A percentile compares a stretch with the other conserved stretches of the same genome.
Conservation (phyloP, 306 rosid species). For the Astragalus membranaceus region DNA sequence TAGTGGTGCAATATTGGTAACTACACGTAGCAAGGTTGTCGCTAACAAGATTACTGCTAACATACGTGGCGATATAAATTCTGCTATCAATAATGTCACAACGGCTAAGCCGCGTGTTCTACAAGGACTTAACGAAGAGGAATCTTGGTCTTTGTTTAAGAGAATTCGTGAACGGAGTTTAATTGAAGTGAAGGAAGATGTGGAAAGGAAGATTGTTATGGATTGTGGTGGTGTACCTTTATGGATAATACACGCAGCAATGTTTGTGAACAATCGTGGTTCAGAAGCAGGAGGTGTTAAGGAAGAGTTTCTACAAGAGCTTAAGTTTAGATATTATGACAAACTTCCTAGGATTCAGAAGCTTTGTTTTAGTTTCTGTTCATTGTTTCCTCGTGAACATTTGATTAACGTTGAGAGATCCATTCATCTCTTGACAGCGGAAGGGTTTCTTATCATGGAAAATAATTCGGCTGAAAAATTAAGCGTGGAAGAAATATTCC, state of each 20-base stretch:
- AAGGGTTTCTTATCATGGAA: not conserved
- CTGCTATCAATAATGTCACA: not conserved
- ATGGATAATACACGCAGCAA: not conserved
- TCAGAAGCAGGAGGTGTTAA: not conserved
- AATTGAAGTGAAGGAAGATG: not conserved
- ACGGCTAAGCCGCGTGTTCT: not conserved
- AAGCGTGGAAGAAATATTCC: not conserved
- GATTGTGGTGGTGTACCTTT: not conserved
- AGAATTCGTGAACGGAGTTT: not conserved
- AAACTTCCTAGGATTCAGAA: not conserved
- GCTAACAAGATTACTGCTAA: not conserved
- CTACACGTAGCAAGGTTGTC: not conserved
- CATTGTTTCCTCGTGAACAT: not conserved
- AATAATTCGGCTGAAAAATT: too few species aligned
- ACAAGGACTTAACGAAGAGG: not conserved
- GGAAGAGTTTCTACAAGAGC: not conserved
- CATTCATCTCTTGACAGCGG: not conserved
- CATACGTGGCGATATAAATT: not conserved
- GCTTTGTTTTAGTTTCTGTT: not conserved
- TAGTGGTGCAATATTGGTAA: not conserved
- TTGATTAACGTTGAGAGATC: not conserved
- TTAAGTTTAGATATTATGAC: not conserved
- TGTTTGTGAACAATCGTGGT: not conserved
- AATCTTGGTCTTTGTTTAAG: not conserved
- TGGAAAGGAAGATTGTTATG: not conserved